These are phyloP conservation scores for Botryotinia narcissicola DNA, from an alignment of 2,329 filamentous ascomycete genomes.

Conservation along the genomic window DNA sequence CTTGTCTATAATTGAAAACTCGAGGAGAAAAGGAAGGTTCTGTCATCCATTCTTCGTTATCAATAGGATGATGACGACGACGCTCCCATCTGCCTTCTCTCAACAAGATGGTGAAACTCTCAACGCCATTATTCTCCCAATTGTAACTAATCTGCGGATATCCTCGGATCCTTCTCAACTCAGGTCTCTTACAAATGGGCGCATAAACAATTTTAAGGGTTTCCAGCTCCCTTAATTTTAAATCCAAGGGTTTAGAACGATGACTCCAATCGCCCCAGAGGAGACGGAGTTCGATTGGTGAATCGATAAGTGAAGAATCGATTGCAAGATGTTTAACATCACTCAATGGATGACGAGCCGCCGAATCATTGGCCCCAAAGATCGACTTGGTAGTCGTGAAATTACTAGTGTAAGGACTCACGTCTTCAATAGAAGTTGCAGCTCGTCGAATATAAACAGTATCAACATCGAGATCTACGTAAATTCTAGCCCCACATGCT, in stretches of 20 bases:
- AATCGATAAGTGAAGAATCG: constrained; percentile 6
- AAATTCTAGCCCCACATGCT: background rate
- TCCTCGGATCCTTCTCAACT: background rate
- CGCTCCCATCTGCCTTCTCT: constrained; percentile 1
- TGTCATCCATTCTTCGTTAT: constrained; percentile 2
- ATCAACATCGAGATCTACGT: constrained; percentile 3
- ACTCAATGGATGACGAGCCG: background rate
- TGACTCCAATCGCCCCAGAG: constrained; percentile 12
- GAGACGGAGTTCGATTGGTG: constrained; percentile 9
- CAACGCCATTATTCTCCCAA: background rate
- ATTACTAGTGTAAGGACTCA: background rate
- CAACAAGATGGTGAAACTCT: background rate
- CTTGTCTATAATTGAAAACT: constrained; percentile 1
- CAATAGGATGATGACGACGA: background rate
- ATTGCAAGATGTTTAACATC: constrained; percentile 6
- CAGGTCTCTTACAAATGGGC: background rate
- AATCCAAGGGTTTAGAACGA: background rate
- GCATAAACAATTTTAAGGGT: constrained; percentile 14
- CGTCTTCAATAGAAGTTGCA: constrained; percentile 5
- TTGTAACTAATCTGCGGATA: constrained; percentile 3
- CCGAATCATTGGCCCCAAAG: background rate
- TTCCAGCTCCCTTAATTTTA: background rate
- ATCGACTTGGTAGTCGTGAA: constrained; percentile 14
- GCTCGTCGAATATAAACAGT: constrained; percentile 14
- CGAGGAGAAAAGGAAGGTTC: background rate